Evolutionary conservation across 345 rosid species (phyloP), one percentile per base, ranked within the genome.

Genomic region (Ailanthus altissimus): DNA sequence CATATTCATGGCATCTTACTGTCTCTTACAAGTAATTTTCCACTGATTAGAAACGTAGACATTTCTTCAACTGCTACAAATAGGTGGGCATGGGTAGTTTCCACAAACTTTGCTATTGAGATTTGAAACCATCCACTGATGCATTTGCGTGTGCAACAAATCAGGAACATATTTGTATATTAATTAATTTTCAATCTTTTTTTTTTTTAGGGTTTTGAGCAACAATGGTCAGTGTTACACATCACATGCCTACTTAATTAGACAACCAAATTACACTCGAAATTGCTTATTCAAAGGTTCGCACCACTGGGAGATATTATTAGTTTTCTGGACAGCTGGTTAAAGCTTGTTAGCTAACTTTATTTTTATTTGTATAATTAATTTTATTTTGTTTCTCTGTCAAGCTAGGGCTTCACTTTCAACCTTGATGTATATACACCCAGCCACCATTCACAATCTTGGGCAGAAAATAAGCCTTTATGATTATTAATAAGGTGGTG

Each of bases 11-110:
- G 63, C 12, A 13, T 58, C 50, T 0, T 32, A 54, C 54, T 69
- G 32, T 26, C 16, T 69, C 25, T 69, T 69, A 40, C 5, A 26
- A 26, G 14, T 38, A 9, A 12, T 21, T 50, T 36, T 36, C 46
- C 57, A 70, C n/a, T 51, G 3, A 32, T 32, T 23, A 14, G 12
- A 40, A 38, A 12, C 58, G n/a, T 40, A 2, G 64, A 72, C 54
- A 14, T 58, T 58, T 62, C 60, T 49, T 62, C 77, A 74, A 61
- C 60, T 21, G 47, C 59, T 18, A 20, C 47, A 15, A 12, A n/a
- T 13, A 6, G 49, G 8, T 36, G 5, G 21, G 66, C 14, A 23
- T 32, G n/a, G 59, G 46, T 20, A 46, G 45, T 60, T 60, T 73
- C 45, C 67, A 25, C 59, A 13, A 56, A 47, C 26, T 71, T 38